A percentile compares a stretch with the other conserved stretches of the same genome.
These are phyloP conservation scores for Rhodosporidiobolus sp. DNA, from an alignment of 768 basidiomycete species.

Conservation along the genomic window DNA sequence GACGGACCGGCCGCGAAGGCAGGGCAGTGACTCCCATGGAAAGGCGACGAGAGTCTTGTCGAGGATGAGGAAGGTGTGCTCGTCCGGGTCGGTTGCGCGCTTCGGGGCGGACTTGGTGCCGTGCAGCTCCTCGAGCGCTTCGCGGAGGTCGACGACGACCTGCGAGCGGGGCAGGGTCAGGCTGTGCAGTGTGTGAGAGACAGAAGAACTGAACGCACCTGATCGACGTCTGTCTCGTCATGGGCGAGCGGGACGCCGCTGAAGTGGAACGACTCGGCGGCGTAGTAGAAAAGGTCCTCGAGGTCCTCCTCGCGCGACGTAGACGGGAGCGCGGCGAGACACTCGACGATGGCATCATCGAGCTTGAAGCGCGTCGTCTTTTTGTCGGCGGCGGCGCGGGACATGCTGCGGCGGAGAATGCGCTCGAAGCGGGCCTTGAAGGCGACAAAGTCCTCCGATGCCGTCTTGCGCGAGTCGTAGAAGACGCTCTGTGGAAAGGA, in stretches of 20 bases:
- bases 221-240: constrained; percentile 86
- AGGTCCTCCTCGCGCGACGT: constrained; percentile 87
- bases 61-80: constrained; percentile 80
- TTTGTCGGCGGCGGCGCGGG: constrained; percentile 61
- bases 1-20: constrained; percentile 75
- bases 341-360: constrained; percentile 73
- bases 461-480: constrained; percentile 51
- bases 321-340: constrained; percentile 77
- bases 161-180: constrained; percentile 30
- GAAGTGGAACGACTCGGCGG: constrained; percentile 90
- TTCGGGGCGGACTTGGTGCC: constrained; percentile 49
- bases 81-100: constrained; percentile 51
- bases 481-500: constrained; percentile 44
- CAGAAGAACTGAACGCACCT: constrained; percentile 54
- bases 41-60: constrained; percentile 84
- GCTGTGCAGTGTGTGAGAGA: too few relatives aligned
- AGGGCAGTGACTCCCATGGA: constrained; percentile 94
- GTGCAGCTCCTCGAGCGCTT: constrained; percentile 69
- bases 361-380: constrained; percentile 54
- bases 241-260: constrained; percentile 83
- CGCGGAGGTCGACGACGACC: constrained; percentile 72
- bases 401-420: constrained; percentile 63
- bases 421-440: constrained; percentile 70
- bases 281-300: constrained; percentile 89
- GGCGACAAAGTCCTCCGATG: constrained; percentile 55